Evolutionary conservation across 1,284 basidiomycete species (phyloP), one percentile per base, ranked within the genome.

Genomic region (Phylloboletellus chloephorus): DNA sequence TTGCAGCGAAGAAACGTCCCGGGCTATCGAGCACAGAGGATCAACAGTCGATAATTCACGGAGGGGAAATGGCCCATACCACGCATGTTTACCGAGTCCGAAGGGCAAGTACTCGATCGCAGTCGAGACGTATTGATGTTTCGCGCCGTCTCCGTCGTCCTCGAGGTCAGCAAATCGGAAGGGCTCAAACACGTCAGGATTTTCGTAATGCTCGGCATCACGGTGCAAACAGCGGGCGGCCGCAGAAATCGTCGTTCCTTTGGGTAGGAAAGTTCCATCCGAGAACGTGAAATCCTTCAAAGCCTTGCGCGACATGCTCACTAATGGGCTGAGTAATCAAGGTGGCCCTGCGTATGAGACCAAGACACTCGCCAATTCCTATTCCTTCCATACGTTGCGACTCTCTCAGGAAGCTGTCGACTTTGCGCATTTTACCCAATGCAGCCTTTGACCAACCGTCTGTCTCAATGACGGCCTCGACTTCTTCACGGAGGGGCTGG

Each of bases 371-470:
- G 67, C 67, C 11, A 11, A 44, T 23, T 29, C 43, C 48, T 7
- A 63, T 11, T 0, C 63, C 60, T 22, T 63, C 54, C 8, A 64
- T 19, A 3, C 73, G 62, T 41, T 65, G 61, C 0, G 60, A 57
- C 47, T 75, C 73, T 28, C 58, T 63, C 21, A 75, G 16, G 49
- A 76, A 72, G 48, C 73, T 75, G 48, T 76, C 73, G 3, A 72
- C 31, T 47, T 66, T 70, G 23, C 50, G 47, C 67, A 74, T 68
- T 40, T 65, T 66, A 30, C 46, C 55, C 16, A 75, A 36, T 2
- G 65, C 59, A 0, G 37, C 50, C 44, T 69, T 72, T 2, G 69
- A 62, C 71, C 72, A 73, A 3, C 72, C 73, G 2, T 71, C 60
- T 17, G 57, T 49, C 0, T 46, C 47, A 2, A 72, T 43, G 3